Evolutionary conservation across 2,329 filamentous ascomycete genomes (phyloP).

Genomic region (Zasmidium citrigriseum): DNA sequence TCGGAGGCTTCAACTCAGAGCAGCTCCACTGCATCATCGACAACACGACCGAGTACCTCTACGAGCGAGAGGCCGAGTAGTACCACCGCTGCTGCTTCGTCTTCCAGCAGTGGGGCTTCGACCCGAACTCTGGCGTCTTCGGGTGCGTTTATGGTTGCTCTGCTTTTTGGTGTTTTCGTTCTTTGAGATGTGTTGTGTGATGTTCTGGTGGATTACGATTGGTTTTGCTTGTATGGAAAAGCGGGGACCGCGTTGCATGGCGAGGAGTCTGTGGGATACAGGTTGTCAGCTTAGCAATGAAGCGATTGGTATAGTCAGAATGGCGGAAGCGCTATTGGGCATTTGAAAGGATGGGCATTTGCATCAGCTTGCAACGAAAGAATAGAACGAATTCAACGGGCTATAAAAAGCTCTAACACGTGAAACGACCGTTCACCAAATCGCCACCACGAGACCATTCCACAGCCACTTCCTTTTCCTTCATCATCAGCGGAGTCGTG

Average conservation of each 20-base stretch:
- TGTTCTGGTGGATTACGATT: neutral
- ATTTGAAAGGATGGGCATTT: too few species aligned
- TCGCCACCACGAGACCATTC: neutral
- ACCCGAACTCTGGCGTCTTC: neutral
- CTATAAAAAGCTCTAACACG: too few species aligned
- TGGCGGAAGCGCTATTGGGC: too few species aligned
- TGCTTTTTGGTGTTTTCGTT: neutral
- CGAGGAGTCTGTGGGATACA: too few species aligned
- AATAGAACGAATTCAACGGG: neutral
- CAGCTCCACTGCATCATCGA: neutral
- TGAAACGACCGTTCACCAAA: too few species aligned
- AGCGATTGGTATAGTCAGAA: too few species aligned
- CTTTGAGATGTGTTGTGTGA: neutral
- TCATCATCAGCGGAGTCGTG: neutral
- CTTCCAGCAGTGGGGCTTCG: neutral
- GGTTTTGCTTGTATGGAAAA: too few species aligned
- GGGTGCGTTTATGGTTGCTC: neutral
- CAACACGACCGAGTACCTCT: neutral
- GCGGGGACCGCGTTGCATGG: too few species aligned
- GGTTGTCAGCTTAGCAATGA: too few species aligned
- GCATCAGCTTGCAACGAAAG: too few species aligned
- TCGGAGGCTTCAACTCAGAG: too few species aligned
- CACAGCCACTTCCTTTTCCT: neutral
- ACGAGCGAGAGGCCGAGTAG: neutral
- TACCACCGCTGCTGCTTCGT: neutral